Base-by-base conservation (phyloP, 805 yeast species). In the Lipomyces lipofer region DNA sequence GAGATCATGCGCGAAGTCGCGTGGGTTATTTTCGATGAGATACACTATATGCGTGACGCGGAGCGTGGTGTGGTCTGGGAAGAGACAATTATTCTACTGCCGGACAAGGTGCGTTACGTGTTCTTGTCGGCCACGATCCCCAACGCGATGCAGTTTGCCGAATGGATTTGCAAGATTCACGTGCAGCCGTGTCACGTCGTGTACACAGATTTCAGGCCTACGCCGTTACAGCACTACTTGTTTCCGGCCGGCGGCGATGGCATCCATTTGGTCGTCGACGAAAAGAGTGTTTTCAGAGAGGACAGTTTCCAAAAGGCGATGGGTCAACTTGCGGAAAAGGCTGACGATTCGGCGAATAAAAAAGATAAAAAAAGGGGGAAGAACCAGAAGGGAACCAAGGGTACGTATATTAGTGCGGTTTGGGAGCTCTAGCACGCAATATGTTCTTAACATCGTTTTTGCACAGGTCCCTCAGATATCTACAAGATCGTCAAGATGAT, bases 21-120 rank as follows among this genome's bases (percentile, higher is more conserved):
- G 0, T 94, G 97, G 96, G 99, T 94, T 47, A 84, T 94, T 36
- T 94, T 94, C 63, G 99, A 94, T 72, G 99, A 94, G 70, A 97
- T 94, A 43, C 99, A 94, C 74, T 94, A 94, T 72, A 94, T 94
- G 95, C 84, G 97, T 74, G 99, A 94, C 70, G 86, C 89, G 64
- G 94, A 90, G 63, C 83, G 99, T 74, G 99, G 99, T 70, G 99
- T 94, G 49, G 99, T 94, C 32, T 94, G 99, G 99, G 99, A 94
- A 73, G 99, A 94, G 72, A 92, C 98, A 13, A 92, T 94, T 62
- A 94, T 94, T 54, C 75, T 94, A 68, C 77, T 94, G 40, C 99
- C 99, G 3, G 97, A 95, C 65, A 91, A 91, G 75, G 97, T 94
- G 15, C 92, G 87, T 62, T 89, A 91, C 66, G 65, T 78, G 28